Percentiles rank a stretch among this genome's conserved stretches.
These are phyloP conservation scores for Xylaria digitata DNA, from an alignment of 2,329 filamentous ascomycete species.

Conservation along the genomic window DNA sequence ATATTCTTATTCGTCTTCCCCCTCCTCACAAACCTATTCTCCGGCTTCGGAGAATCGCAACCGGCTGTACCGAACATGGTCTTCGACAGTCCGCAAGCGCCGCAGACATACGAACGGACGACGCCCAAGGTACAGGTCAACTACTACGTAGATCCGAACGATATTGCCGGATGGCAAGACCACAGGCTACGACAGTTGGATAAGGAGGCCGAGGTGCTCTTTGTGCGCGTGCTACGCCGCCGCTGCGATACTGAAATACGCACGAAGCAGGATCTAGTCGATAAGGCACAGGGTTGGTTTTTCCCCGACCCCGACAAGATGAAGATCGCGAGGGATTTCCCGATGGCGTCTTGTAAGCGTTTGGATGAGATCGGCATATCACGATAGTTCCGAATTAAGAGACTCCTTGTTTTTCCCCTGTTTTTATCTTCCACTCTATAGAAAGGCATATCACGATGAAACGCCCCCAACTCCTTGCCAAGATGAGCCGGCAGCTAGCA, in stretches of 20 bases:
- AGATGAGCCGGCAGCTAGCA: conserved; percentile 5
- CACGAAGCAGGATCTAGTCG: conserved; percentile 72
- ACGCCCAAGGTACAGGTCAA: conserved; percentile 78
- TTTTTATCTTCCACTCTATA: conserved; percentile 16
- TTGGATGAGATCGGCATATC: conserved; percentile 58
- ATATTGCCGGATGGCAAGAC: conserved; percentile 76
- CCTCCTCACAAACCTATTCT: conserved; percentile 83
- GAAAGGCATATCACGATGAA: conserved; percentile 12
- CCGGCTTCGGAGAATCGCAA: conserved; percentile 61
- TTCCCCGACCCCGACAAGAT: conserved; percentile 83
- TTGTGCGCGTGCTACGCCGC: conserved; percentile 73
- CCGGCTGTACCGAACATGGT: conserved; percentile 75
- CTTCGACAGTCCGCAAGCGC: conserved; percentile 77
- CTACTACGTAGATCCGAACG: conserved; percentile 86
- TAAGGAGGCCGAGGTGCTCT: conserved; percentile 77
- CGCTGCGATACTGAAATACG: conserved; percentile 81
- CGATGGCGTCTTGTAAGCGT: conserved; percentile 65
- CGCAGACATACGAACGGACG: conserved; percentile 78
- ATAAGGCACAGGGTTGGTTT: conserved; percentile 89
- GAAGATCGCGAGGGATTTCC: conserved; percentile 70
- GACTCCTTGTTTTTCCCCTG: neutral
- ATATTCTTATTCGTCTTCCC: conserved; percentile 89
- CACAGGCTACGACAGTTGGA: conserved; percentile 81
- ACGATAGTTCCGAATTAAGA: conserved; percentile 39
- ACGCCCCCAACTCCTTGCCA: neutral